These are phyloP conservation scores for Aspergillus bridgeri DNA, from an alignment of 495 filamentous ascomycete genomes.

Conservation along the genomic window DNA sequence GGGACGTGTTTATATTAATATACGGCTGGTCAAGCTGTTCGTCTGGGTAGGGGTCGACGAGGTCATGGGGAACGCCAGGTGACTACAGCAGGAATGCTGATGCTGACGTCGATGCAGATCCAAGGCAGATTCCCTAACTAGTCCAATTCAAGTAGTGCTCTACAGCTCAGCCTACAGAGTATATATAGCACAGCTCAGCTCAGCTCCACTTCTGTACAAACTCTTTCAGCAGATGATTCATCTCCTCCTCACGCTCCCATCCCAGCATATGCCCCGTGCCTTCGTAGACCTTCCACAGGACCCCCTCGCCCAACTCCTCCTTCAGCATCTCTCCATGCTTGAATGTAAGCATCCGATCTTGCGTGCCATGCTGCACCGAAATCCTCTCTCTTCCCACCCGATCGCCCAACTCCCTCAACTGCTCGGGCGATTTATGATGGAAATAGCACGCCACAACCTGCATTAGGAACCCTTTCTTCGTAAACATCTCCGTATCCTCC, in stretches of 20 bases:
- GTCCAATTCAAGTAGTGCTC: no score
- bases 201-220: slow-evolving; percentile 35
- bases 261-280: slow-evolving; percentile 67
- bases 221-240: slow-evolving; percentile 55
- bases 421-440: slow-evolving; percentile 65
- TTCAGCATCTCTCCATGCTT: slow-evolving; percentile 60
- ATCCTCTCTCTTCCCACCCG: slow-evolving; percentile 68
- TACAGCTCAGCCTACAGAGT: no score
- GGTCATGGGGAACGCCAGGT: not conserved
- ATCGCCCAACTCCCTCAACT: slow-evolving; percentile 61
- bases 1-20: no score
- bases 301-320: slow-evolving; percentile 45
- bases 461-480: slow-evolving; percentile 64
- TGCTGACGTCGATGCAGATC: no score
- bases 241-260: slow-evolving; percentile 59
- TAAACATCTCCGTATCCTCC: slow-evolving; percentile 50
- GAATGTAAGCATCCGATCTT: slow-evolving; percentile 70
- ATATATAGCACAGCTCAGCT: no score
- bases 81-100: no score
- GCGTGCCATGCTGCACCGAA: slow-evolving; percentile 67
- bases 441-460: slow-evolving; percentile 77
- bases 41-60: no score
- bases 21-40: no score
- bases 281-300: slow-evolving; percentile 55
- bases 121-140: no score